Base-by-base conservation (phyloP, 2,329 filamentous ascomycete species). In the Byssothecium circinans region DNA sequence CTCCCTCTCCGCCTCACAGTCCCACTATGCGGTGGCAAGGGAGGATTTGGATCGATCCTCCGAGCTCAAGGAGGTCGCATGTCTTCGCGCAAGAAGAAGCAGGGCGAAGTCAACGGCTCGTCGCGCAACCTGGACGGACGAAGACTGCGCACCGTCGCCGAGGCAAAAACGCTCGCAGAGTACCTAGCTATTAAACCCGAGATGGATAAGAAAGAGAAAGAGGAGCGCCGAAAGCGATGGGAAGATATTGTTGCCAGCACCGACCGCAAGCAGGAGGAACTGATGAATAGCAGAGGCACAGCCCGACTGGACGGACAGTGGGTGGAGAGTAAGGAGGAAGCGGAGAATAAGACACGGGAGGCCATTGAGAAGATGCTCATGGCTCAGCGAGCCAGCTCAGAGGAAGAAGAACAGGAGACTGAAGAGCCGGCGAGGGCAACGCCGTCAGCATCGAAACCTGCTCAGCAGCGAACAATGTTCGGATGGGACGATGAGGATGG, bases 11-110 rank as follows among this genome's bases (percentile, higher is more conserved):
- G 91, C 44, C 83, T 99, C 23, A 86, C 85, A 6, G 78, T 86
- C 1, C 87, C 88, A 5, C 75, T 96, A 32, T 88, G 87, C 60
- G 94, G 95, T 75, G 95, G 95, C 68, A 99, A 99, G 69, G 94
- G 94, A 72, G 94, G 94, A 64, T 99, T 99, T 69, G 94, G 94
- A 44, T 97, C 92, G 1, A 95, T 99, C 71, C 84, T 99, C 30
- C 89, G 95, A 66, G 94, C 95, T 0, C 94, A 94, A 2, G 94
- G 95, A 67, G 94, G 95, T 33, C 92, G 95, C 75, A 99, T 99
- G 94, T 95, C 91, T 2, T 92, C 89, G n/a, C 84, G 85, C 60
- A 95, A 95, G 77, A 94, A 92, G 79, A 86, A 86, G 64, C 86
- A 86, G 46, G 86, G 84, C 43, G 90, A 95, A 30, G 86, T 90